Base-by-base conservation (phyloP, 257 asterid genomes). In the Leptodermis oblonga region DNA sequence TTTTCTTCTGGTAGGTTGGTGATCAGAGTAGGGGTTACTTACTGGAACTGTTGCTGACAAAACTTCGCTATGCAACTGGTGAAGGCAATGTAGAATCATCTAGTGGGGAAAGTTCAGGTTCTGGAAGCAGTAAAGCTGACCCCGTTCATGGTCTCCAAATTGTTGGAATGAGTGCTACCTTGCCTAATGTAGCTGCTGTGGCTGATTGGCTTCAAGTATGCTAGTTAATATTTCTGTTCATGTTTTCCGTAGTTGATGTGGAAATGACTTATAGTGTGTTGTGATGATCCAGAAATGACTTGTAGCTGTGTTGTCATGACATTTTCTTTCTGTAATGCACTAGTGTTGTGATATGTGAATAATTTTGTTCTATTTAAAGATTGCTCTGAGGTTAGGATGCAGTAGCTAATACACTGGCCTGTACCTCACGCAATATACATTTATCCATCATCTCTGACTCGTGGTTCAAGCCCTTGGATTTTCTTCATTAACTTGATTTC, bases 161-260 rank as follows among this genome's bases (percentile, higher is more conserved):
- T 77, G 92, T 93, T 73, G 99, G 97, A 72, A 93, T 93, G 99
- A 93, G 99, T 81, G 99, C 99, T 42, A 90, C 99, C 10, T 82
- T 90, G 56, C 95, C 99, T 60, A 93, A 93, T 79, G 99, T 93
- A 70, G 81, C 99, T 77, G 88, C 99, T 60, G 92, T 93, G 76
- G 95, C 97, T 69, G 84, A 85, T 59, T 93, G 99, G 99, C 97
- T 93, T 82, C 97, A 88, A 70, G 99, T 90, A 79, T 76, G 95
- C 85, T 56, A 62, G 4, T 55, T 52, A 65, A 52, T 49, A 59
- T 75, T 74, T 28, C 53, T 54, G 49, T 67, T 30, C 59, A 56
- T 62, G 43, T 62, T 41, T 65, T 43, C 53, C 70, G 58, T 43
- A 56, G 67, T 53, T 18, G 39, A 56, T 30, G 34, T 22, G 22